Conservation (phyloP, 345 rosid species). For the Populus nigra region DNA sequence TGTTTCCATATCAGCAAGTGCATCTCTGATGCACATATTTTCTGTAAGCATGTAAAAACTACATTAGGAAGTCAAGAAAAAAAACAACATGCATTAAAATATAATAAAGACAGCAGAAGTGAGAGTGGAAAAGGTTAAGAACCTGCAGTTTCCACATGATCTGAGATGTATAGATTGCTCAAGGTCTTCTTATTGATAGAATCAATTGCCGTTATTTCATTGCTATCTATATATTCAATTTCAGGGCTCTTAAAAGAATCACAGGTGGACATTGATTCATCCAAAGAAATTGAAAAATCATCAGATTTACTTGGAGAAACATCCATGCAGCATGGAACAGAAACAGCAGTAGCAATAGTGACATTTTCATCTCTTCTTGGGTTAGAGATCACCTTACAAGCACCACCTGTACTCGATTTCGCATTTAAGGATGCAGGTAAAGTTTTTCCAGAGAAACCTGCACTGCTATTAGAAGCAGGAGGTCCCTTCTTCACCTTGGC, state of each 20-base stretch:
- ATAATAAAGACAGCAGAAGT: background rate
- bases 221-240: constrained; percentile 67
- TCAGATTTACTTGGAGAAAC: constrained; percentile 63
- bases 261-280: constrained; percentile 71
- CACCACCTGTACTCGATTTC: constrained; percentile 36
- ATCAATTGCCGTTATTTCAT: constrained; percentile 44
- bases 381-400: constrained; percentile 32
- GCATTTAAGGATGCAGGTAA: constrained; percentile 29
- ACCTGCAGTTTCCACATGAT: constrained; percentile 46
- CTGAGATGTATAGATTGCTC: constrained; percentile 72
- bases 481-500: constrained; percentile 51
- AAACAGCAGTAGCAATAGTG: constrained; percentile 15
- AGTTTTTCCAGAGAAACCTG: constrained; percentile 27
- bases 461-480: constrained; percentile 24
- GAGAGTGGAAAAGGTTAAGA: background rate
- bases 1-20: constrained; percentile 41
- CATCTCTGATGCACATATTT: constrained; percentile 58
- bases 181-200: constrained; percentile 69
- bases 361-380: constrained; percentile 30
- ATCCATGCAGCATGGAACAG: constrained; percentile 34
- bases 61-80: background rate
- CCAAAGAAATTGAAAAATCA: constrained; percentile 57
- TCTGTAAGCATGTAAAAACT: constrained; percentile 37
- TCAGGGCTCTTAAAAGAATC: constrained; percentile 87
- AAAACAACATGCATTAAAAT: background rate